Evolutionary conservation across 139 green algal species (phyloP), one percentile per base, ranked within the genome.

Genomic region (Astrephomene gubernaculifera): DNA sequence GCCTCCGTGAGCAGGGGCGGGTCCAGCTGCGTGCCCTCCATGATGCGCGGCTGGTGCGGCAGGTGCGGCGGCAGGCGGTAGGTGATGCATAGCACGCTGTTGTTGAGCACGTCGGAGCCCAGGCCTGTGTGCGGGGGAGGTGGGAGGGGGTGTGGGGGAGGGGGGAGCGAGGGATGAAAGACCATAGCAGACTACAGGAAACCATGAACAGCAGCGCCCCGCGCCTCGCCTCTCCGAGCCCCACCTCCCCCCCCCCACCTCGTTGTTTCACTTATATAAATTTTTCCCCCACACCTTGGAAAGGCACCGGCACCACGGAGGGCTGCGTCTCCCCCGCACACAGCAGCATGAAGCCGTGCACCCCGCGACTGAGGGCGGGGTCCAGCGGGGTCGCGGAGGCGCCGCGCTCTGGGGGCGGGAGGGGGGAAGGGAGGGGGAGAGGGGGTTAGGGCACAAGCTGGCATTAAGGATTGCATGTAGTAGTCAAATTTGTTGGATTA

Each of bases 311-410:
- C 54, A 98, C 82, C n/a, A 94, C 87, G 0, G 92, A 61, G 0
- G 96, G 96, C 86, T 94, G 97, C 17, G 89, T 78, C 52, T 98
- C 94, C 33, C 95, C 96, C 5, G 19, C 74, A 29, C 89, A 88
- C n/a, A 95, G 79, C 29, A 91, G 33, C 36, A 98, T 85, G 57
- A 89, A 88, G 38, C 96, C 96, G 57, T 90, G 92, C 89, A 98
- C 94, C 52, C 93, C 92, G 22, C 94, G 35, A 25, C 79, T 73
- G n/a, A 70, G 27, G 6, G 43, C 65, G 6, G 89, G 78, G 69
- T 90, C 80, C 64, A 94, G 87, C 44, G 60, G 36, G 35, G 65
- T 71, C 25, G 41, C 33, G 31, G 71, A 78, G 22, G 36, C 14
- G 36, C 33, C 44, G 60, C 71, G 54, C 44, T 74, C 54, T 81